Evolutionary conservation across 1,139 yeast species (phyloP), one percentile per base, ranked within the genome.

Genomic region (Hyphopichia buzzinii): DNA sequence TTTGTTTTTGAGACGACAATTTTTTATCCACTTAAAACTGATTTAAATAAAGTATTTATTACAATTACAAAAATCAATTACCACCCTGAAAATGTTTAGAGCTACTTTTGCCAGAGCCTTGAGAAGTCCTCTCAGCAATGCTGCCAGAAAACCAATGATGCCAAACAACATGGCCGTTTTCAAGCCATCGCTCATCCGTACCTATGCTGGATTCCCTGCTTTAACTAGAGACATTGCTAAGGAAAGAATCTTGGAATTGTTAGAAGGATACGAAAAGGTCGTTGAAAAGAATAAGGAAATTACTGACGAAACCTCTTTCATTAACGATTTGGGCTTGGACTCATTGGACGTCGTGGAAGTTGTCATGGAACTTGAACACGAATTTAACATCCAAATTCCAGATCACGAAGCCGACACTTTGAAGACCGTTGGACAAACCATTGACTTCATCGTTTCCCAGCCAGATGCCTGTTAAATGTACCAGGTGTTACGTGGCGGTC

Each of bases 341-440:
- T 83, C 92, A 23, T 77, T 88, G 55, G 96, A 88, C 55, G 83
- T 85, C 26, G 96, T 86, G 32, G 96, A 88, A 60, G 90, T 87
- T 29, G 77, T 88, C 29, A 87, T 88, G 88, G 95, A 87, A 52
- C 78, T 88, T 44, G 96, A 88, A 64, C 84, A 80, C 50, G 95
- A 87, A 55, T 81, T 81, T 60, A 78, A 81, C 49, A 76, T 78
- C 54, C 85, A 81, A 57, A 86, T 88, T 58, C 94, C 95, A 33
- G 96, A 88, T 62, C 78, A 81, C 49, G 90, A 85, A 59, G 92
- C 95, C 30, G 95, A 87, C 57, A 75, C 77, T 47, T 79, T 88
- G 59, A 84, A 81, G 67, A 84, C 94, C 21, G 87, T 88, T 45
- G 83, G 85, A 35, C 90, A 87, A 59, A 87, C 95, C 31, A 74